Percentiles rank a stretch among this genome's conserved stretches.
Conservation (phyloP, 140 eudicot species). For the Oenanthe javanica region DNA sequence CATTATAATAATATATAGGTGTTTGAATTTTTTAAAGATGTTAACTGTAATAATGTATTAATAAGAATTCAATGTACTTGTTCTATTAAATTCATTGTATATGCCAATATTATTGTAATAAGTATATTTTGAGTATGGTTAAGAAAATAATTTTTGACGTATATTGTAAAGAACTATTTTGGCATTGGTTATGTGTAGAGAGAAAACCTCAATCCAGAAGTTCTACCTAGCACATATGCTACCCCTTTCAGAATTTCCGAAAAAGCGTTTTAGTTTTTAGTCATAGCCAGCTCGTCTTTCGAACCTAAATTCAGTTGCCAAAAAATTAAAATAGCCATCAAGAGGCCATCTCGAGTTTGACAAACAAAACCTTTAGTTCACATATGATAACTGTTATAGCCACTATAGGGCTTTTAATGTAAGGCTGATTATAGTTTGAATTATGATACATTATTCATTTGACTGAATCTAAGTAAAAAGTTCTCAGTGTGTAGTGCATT, state of each 20-base stretch:
- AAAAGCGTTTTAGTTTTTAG: not conserved
- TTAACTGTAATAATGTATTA: not conserved
- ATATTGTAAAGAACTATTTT: not conserved
- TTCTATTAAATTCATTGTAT: not conserved
- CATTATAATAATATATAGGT: not conserved
- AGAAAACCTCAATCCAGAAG: not conserved
- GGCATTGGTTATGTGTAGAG: not conserved
- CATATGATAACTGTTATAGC: not conserved
- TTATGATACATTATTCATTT: not conserved
- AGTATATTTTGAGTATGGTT: not conserved
- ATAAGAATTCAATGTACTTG: not conserved
- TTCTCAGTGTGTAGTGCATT: not conserved
- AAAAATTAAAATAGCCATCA: not conserved
- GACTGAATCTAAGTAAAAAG: not conserved
- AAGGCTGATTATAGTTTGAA: not conserved
- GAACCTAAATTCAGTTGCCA: not conserved
- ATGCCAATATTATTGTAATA: not conserved
- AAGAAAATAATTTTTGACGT: not conserved
- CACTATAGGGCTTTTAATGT: not conserved
- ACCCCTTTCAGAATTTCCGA: not conserved
- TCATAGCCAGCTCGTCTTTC: not conserved
- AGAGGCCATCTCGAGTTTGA: not conserved
- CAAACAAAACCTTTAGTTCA: not conserved
- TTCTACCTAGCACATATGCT: not conserved
- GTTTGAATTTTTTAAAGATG: not conserved